Percentiles rank a stretch among this genome's conserved stretches.
Conservation (phyloP, 805 yeast species). For the Metschnikowia santaceciliae region DNA sequence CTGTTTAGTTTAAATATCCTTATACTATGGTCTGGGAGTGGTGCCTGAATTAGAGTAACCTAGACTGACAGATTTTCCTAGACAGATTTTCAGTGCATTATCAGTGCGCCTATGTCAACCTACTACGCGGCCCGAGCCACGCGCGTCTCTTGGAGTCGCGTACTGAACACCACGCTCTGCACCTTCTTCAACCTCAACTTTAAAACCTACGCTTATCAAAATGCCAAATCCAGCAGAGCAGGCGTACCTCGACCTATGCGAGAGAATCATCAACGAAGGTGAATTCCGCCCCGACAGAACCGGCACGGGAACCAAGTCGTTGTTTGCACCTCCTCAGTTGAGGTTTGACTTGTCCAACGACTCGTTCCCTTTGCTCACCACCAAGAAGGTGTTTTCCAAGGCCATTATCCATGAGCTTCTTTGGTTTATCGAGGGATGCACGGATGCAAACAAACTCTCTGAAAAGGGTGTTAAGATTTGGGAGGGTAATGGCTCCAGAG, state of each 20-base stretch:
- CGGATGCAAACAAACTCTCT: slow-evolving; percentile 75
- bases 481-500: slow-evolving; percentile 98
- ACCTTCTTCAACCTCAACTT: too few species aligned
- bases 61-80: too few species aligned
- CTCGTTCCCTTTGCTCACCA: slow-evolving; percentile 82
- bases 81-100: too few species aligned
- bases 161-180: not conserved
- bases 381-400: slow-evolving; percentile 85
- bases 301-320: slow-evolving; percentile 89
- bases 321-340: slow-evolving; percentile 95
- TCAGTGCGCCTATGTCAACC: not conserved
- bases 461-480: slow-evolving; percentile 93
- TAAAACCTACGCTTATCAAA: not conserved
- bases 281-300: slow-evolving; percentile 94
- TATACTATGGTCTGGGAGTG: too few species aligned
- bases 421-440: slow-evolving; percentile 90
- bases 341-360: slow-evolving; percentile 74
- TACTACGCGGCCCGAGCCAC: not conserved
- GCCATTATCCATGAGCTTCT: slow-evolving; percentile 86
- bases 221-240: slow-evolving; percentile 58
- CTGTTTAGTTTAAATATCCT: too few species aligned
- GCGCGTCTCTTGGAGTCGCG: not conserved
- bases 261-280: slow-evolving; percentile 73
- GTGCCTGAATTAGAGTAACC: too few species aligned
- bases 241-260: slow-evolving; percentile 81